A percentile compares a stretch with the other conserved stretches of the same genome.
phyloP scores from a whole-genome alignment of 2,329 filamentous ascomycete species.

The Pseudogymnoascus sp. region DNA sequence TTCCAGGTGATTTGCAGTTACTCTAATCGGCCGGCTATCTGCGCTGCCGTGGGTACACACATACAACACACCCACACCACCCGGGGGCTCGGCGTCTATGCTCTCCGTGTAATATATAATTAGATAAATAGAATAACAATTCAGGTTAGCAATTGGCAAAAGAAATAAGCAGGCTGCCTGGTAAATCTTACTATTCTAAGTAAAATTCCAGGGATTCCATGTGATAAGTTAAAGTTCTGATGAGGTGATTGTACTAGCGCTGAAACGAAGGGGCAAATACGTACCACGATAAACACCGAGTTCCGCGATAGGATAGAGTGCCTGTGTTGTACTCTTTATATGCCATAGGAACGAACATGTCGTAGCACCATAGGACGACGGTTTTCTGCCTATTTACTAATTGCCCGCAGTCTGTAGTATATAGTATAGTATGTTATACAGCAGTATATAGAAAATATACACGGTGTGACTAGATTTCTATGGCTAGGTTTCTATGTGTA shows the following conservation, averaged over 20 bases:
- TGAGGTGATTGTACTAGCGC: constrained; percentile 1
- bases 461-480: background rate
- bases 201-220: background rate
- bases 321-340: background rate
- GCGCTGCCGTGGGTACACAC: background rate
- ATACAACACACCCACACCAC: background rate
- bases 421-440: background rate
- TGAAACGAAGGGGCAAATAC: background rate
- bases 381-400: background rate
- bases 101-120: background rate
- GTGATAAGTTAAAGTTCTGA: constrained; percentile 4
- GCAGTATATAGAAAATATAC: background rate
- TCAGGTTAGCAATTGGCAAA: background rate
- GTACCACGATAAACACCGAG: constrained; percentile 2
- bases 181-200: background rate
- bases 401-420: background rate
- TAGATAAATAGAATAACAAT: background rate
- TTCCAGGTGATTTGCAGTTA: background rate
- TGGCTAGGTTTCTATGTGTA: background rate
- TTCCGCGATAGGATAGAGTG: background rate
- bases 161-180: background rate
- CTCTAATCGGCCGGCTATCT: constrained; percentile 1
- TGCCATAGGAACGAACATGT: background rate
- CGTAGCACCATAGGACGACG: background rate
- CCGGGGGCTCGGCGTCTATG: background rate